Evolutionary conservation across 2,329 filamentous ascomycete genomes (phyloP).

Genomic region (Beauveria rudraprayagi): DNA sequence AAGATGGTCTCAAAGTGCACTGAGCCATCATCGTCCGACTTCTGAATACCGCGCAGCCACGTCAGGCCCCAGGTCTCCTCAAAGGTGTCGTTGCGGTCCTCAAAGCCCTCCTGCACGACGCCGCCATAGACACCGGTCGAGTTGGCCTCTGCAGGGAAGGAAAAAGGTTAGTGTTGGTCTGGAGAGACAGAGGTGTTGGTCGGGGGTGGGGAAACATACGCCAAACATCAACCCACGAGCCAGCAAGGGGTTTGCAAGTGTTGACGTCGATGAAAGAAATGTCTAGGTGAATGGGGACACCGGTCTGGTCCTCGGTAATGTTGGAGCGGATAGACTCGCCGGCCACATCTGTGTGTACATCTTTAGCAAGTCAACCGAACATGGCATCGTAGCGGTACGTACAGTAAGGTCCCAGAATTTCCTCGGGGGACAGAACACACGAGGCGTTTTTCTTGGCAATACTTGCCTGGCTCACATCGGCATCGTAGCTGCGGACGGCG

Average conservation of each 20-base stretch:
- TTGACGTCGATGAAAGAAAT: conserved; percentile 37
- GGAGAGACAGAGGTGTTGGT: neutral
- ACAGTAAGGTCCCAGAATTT: conserved; percentile 41
- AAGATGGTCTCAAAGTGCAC: conserved; percentile 34
- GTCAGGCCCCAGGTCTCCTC: conserved; percentile 21
- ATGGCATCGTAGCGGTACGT: neutral
- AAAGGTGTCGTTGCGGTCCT: conserved; percentile 2
- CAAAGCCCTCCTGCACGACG: conserved; percentile 9
- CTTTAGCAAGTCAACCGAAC: neutral
- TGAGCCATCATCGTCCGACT: conserved; percentile 31
- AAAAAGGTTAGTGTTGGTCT: neutral
- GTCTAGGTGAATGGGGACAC: conserved; percentile 34
- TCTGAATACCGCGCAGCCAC: conserved; percentile 32
- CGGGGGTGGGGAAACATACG: conserved; percentile 13
- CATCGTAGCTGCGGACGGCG: conserved; percentile 19
- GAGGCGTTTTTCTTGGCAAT: conserved; percentile 30
- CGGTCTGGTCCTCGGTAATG: conserved; percentile 31
- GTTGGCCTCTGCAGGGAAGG: conserved; percentile 5
- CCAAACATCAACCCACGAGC: conserved; percentile 36
- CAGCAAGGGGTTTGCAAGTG: conserved; percentile 34
- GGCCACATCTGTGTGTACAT: conserved; percentile 21
- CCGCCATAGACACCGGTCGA: conserved; percentile 12
- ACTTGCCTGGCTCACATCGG: conserved; percentile 20
- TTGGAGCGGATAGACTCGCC: conserved; percentile 36
- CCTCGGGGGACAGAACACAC: conserved; percentile 39